Base-by-base conservation (phyloP, 179 eudicot genomes). In the Spinacia oleracea region DNA sequence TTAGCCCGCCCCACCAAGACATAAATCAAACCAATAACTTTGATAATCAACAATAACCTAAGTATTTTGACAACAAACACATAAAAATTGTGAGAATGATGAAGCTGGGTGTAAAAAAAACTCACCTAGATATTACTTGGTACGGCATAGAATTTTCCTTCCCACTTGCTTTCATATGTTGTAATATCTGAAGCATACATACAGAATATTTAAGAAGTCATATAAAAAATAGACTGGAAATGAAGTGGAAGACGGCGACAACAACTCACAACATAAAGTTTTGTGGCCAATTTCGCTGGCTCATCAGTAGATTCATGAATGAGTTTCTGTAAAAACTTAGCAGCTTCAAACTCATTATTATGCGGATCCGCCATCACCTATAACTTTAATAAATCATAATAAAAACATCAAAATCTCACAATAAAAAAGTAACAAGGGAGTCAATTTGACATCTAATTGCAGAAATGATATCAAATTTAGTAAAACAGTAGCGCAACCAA, bases 111-210 rank as follows among this genome's bases (percentile, higher is more conserved):
- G 65, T 35, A 76, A 72, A 77, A 18, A 45, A 8, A 10, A 71
- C 71, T 80, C 83, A 96, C 99, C 92, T 94, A 55, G 98, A 92
- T 90, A 96, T 94, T 55, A 96, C 99, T 86, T 96, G 99, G 79
- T 88, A 96, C 0, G 99, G 97, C 99, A 96, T 88, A 42, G 97
- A 87, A 84, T 90, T 89, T 78, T 94, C 99, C 81, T 94, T 96
- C 53, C 99, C 98, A 76, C 98, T 96, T 78, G 93, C 86, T 87
- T 87, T 91, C 99, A 96, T 96, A 71, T 94, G 98, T 80, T 96
- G 99, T 87, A 94, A 81, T 82, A 96, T 96, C 98, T 94, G 86
- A 75, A 76, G 64, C 51, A 74, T 67, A 27, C 25, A 75, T 38
- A 38, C 40, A 6, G 40, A 63, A 68, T 50, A 62, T 15, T 31